phyloP scores from a whole-genome alignment of 257 asterid species.

The Gentiana macrophylla region DNA sequence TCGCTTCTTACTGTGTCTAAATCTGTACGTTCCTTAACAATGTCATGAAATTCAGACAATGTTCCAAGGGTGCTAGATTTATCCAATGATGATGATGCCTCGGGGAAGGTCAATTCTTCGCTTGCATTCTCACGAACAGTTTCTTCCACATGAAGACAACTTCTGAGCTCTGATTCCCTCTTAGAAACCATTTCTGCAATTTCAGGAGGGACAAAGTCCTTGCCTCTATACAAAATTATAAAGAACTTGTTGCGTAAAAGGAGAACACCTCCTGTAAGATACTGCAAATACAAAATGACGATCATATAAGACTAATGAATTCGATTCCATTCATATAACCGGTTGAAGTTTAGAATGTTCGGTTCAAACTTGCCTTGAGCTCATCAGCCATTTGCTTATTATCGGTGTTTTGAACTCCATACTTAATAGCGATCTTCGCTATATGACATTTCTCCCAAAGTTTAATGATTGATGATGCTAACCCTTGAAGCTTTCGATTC shows the following conservation, averaged over 20 bases:
- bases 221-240: constrained; percentile 84
- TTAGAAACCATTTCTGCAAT: constrained; percentile 56
- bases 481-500: constrained; percentile 74
- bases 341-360: constrained; percentile 6
- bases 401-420: constrained; percentile 83
- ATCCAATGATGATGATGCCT: constrained; percentile 17
- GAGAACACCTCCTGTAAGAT: constrained; percentile 82
- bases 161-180: constrained; percentile 55
- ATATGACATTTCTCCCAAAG: constrained; percentile 94
- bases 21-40: constrained; percentile 34
- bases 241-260: constrained; percentile 75
- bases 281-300: constrained; percentile 38
- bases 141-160: constrained; percentile 67
- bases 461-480: constrained; percentile 73
- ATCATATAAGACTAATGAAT: constrained; percentile 8
- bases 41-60: constrained; percentile 52
- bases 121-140: constrained; percentile 67
- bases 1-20: constrained; percentile 23
- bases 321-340: neutral
- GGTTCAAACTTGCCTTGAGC: constrained; percentile 61
- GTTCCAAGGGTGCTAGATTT: constrained; percentile 44
- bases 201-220: constrained; percentile 72
- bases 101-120: constrained; percentile 30
- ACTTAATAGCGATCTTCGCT: constrained; percentile 87
- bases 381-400: constrained; percentile 86